These are phyloP conservation scores for Sporodiniella umbellata DNA, from an alignment of 371 early-diverging fungal species.

Conservation along the genomic window DNA sequence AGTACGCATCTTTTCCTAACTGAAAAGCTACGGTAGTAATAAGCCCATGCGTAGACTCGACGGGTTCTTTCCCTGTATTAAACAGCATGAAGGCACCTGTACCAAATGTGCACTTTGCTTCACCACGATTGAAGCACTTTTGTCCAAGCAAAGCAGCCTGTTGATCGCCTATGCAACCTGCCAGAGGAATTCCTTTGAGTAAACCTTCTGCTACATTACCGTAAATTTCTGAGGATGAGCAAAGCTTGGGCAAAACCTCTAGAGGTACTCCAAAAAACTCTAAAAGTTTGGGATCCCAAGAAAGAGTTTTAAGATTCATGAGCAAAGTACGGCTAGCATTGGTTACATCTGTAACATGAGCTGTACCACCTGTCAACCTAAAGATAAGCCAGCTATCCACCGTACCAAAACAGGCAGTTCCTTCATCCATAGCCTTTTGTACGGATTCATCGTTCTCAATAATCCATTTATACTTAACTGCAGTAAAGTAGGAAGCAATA, in stretches of 20 bases:
- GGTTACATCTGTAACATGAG: constrained; percentile 89
- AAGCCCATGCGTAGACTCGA: constrained; percentile 81
- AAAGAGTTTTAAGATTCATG: constrained; percentile 81
- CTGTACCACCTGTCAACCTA: constrained; percentile 63
- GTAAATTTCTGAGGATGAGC: constrained; percentile 80
- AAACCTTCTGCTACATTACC: constrained; percentile 61
- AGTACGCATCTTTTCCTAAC: constrained; percentile 77
- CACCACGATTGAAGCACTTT: constrained; percentile 68
- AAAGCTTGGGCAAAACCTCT: constrained; percentile 71
- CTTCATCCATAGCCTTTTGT: constrained; percentile 36
- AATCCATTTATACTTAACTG: constrained; percentile 91
- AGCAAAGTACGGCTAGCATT: constrained; percentile 95
- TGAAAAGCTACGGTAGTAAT: constrained; percentile 92
- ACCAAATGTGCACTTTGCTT: constrained; percentile 93
- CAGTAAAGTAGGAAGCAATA: constrained; percentile 91
- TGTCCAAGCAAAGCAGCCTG: constrained; percentile 96
- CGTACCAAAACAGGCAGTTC: constrained; percentile 73
- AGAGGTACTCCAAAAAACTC: constrained; percentile 43
- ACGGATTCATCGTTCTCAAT: constrained; percentile 78
- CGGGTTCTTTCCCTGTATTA: constrained; percentile 85
- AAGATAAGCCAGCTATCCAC: constrained; percentile 84
- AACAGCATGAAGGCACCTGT: constrained; percentile 96
- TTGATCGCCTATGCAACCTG: constrained; percentile 93
- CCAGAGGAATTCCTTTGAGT: constrained; percentile 66
- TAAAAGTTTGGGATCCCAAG: constrained; percentile 79